Evolutionary conservation across 2,329 filamentous ascomycete species (phyloP).

Genomic region (Zymoseptoria passerinii): DNA sequence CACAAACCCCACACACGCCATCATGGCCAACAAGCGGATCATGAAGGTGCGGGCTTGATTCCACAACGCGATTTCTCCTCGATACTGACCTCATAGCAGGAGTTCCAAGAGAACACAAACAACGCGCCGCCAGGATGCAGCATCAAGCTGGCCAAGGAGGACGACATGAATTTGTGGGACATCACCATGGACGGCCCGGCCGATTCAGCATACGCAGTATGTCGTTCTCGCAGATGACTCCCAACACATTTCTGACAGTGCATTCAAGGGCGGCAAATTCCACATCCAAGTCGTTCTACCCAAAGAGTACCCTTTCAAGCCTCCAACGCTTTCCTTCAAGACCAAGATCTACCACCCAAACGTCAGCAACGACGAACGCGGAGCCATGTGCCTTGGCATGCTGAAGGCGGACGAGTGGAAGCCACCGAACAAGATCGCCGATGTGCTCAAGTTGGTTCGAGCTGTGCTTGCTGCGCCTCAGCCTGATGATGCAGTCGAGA

Average conservation of each 20-base stretch:
- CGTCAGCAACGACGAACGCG: constrained; percentile 76
- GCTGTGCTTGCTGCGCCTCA: constrained; percentile 71
- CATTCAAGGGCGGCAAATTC: constrained; percentile 59
- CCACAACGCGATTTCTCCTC: background rate
- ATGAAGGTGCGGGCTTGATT: constrained; percentile 3
- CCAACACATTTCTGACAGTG: background rate
- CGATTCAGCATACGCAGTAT: constrained; percentile 56
- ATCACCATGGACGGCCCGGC: constrained; percentile 58
- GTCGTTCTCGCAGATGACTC: constrained; percentile 17
- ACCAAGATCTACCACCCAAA: constrained; percentile 97
- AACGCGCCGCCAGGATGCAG: constrained; percentile 50
- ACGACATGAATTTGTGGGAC: constrained; percentile 61
- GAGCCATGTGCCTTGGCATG: constrained; percentile 76
- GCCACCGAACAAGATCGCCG: constrained; percentile 66
- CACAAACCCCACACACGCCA: background rate
- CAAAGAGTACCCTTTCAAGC: constrained; percentile 81
- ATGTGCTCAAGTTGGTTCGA: constrained; percentile 69
- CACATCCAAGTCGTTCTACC: constrained; percentile 65
- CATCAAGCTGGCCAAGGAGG: constrained; percentile 51
- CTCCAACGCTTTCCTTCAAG: constrained; percentile 67
- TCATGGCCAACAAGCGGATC: background rate
- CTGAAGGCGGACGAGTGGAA: constrained; percentile 88
- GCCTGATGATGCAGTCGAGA: constrained; percentile 82
- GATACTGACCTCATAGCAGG: constrained; percentile 36
- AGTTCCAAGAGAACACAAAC: constrained; percentile 50